Evolutionary conservation across 2,329 filamentous ascomycete species (phyloP).

Genomic region (Neophaeococcomyces mojaviensis): DNA sequence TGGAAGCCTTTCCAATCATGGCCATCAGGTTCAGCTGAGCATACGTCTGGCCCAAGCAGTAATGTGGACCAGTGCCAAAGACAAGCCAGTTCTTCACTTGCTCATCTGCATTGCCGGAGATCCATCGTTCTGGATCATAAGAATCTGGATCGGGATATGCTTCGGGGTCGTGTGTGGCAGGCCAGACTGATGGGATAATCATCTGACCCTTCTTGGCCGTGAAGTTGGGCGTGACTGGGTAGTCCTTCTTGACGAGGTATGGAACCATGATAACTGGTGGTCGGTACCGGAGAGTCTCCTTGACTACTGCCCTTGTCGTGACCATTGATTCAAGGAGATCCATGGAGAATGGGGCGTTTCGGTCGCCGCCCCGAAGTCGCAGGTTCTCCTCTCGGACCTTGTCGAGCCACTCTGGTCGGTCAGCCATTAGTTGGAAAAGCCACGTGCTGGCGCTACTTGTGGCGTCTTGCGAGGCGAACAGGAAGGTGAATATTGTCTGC

Average conservation of each 20-base stretch:
- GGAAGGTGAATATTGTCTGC: slow-evolving; percentile 89
- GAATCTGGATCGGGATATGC: slow-evolving; percentile 83
- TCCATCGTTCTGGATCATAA: slow-evolving; percentile 89
- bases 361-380: slow-evolving; percentile 64
- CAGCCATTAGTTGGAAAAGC: slow-evolving; percentile 89
- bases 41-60: slow-evolving; percentile 91
- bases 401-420: slow-evolving; percentile 85
- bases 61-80: slow-evolving; percentile 91
- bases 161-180: slow-evolving; percentile 84
- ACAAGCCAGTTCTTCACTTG: slow-evolving; percentile 95
- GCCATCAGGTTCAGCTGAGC: slow-evolving; percentile 81
- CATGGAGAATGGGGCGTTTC: slow-evolving; percentile 63
- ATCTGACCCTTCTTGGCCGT: slow-evolving; percentile 93
- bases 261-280: slow-evolving; percentile 97
- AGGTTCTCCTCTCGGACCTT: slow-evolving; percentile 89
- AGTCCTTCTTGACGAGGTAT: slow-evolving; percentile 88
- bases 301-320: slow-evolving; percentile 87
- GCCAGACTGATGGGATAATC: slow-evolving; percentile 86
- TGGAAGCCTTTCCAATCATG: slow-evolving; percentile 81
- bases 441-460: slow-evolving; percentile 90
- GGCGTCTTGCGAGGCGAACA: slow-evolving; percentile 95
- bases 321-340: slow-evolving; percentile 81
- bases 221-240: slow-evolving; percentile 80
- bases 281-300: slow-evolving; percentile 84
- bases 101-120: slow-evolving; percentile 78